A percentile compares a stretch with the other conserved stretches of the same genome.
phyloP scores from a whole-genome alignment of 768 basidiomycete species.

The Boletales sp. region DNA sequence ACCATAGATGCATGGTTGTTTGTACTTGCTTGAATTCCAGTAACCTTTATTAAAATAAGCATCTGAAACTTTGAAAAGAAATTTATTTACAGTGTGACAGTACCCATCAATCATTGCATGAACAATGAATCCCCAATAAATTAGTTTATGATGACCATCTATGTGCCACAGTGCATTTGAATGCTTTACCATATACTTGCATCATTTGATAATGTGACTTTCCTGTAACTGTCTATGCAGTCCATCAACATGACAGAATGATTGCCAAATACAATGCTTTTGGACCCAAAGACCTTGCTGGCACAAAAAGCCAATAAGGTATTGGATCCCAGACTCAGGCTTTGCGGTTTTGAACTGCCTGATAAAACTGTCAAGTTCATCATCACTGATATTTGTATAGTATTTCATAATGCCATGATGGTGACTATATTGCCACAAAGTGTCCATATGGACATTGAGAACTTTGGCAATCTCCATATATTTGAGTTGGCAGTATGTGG shows the following conservation, averaged over 20 bases:
- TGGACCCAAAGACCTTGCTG: slow-evolving; percentile 3
- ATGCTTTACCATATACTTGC: neutral
- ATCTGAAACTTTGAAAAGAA: neutral
- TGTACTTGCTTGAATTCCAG: slow-evolving; percentile 16
- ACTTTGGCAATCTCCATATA: too few relatives aligned
- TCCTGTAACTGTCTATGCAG: neutral
- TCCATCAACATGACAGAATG: neutral
- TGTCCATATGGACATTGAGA: too few relatives aligned
- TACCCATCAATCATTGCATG: slow-evolving; percentile 26
- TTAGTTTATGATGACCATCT: slow-evolving; percentile 26
- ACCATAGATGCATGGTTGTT: slow-evolving; percentile 27
- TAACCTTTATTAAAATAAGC: slow-evolving; percentile 12
- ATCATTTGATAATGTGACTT: neutral
- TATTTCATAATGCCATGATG: slow-evolving; percentile 5
- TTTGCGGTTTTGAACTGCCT: neutral
- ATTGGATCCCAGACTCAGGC: slow-evolving; percentile 12
- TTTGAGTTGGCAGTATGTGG: too few relatives aligned
- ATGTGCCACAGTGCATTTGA: slow-evolving; percentile 17
- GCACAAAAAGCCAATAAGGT: slow-evolving; percentile 2
- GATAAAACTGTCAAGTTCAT: slow-evolving; percentile 15
- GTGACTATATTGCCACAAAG: neutral
- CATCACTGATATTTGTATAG: slow-evolving; percentile 16
- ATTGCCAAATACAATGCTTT: neutral
- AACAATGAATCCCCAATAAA: slow-evolving; percentile 20
- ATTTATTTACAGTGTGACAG: slow-evolving; percentile 17